Percentiles rank a stretch among this genome's conserved stretches.
Conservation (phyloP, 2,329 filamentous ascomycete species). For the Aurifilum marmelostoma region DNA sequence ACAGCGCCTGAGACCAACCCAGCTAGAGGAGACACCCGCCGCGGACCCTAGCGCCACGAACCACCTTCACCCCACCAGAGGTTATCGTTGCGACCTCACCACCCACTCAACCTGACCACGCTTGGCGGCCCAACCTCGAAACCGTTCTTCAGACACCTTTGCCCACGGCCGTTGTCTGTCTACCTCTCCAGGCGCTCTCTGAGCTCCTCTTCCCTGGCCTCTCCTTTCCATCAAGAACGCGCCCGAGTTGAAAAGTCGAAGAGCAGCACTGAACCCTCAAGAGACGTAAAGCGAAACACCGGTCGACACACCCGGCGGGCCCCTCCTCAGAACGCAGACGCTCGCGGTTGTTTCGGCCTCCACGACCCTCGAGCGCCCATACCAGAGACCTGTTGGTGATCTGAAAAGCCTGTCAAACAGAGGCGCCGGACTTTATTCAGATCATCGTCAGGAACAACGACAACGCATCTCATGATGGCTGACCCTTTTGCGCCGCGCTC, state of each 20-base stretch:
- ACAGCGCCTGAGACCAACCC: constrained; percentile 19
- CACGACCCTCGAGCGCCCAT: constrained; percentile 10
- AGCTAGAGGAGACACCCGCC: neutral
- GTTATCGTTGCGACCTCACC: constrained; percentile 16
- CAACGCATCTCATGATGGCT: constrained; percentile 53
- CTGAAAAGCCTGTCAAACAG: neutral
- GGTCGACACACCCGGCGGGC: constrained; percentile 14
- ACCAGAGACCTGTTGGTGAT: constrained; percentile 14
- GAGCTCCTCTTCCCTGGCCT: neutral
- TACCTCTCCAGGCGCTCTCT: neutral
- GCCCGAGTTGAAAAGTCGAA: neutral
- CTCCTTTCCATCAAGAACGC: neutral
- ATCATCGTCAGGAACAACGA: neutral
- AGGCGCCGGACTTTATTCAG: constrained; percentile 1
- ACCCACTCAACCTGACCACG: constrained; percentile 10
- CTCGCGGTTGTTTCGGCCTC: constrained; percentile 16
- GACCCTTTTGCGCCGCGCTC: constrained; percentile 71
- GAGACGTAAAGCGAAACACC: neutral
- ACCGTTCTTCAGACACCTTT: constrained; percentile 1
- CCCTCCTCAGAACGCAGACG: constrained; percentile 16
- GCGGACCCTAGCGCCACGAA: constrained; percentile 12
- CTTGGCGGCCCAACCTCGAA: constrained; percentile 17
- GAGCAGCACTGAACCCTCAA: neutral
- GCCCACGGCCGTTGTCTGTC: neutral
- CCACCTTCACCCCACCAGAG: constrained; percentile 14